phyloP scores from a whole-genome alignment of 75 land plant genomes.

The Pinus taeda region DNA sequence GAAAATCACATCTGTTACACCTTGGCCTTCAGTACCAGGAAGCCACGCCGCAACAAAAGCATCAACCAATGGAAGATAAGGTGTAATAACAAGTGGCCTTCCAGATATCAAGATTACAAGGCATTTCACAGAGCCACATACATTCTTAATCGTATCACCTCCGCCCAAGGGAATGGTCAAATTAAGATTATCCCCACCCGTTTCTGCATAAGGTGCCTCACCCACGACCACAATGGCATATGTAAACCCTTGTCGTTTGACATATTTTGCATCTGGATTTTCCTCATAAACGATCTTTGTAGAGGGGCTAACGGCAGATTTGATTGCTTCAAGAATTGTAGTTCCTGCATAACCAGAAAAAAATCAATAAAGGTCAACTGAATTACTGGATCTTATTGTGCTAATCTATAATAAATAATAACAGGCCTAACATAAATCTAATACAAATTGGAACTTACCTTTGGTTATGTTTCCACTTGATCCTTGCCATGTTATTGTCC shows the following conservation, averaged over 20 bases:
- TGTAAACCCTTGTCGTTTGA: constrained; percentile 23
- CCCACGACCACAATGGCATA: constrained; percentile 78
- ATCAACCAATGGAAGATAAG: constrained; percentile 38
- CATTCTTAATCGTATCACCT: constrained; percentile 34
- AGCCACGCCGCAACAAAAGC: constrained; percentile 91
- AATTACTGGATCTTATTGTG: not conserved
- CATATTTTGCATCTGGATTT: constrained; percentile 38
- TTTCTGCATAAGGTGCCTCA: constrained; percentile 69
- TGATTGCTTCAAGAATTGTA: constrained; percentile 52
- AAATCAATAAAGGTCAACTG: not conserved
- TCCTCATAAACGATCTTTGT: constrained; percentile 50
- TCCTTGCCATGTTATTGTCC: constrained; percentile 90
- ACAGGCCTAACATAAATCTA: not conserved
- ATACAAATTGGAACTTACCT: not conserved
- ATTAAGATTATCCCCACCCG: constrained; percentile 58
- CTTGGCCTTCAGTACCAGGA: constrained; percentile 80
- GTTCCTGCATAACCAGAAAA: constrained; percentile 38
- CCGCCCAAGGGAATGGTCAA: constrained; percentile 63
- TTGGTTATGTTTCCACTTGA: constrained; percentile 45
- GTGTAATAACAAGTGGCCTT: constrained; percentile 68
- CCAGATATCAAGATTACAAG: constrained; percentile 74
- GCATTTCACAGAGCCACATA: constrained; percentile 58
- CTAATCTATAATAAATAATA: not conserved
- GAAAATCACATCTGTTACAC: constrained; percentile 68
- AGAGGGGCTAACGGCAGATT: constrained; percentile 33